Conservation (phyloP, 1,284 basidiomycete species). For the Ganoderma lingzhi region DNA sequence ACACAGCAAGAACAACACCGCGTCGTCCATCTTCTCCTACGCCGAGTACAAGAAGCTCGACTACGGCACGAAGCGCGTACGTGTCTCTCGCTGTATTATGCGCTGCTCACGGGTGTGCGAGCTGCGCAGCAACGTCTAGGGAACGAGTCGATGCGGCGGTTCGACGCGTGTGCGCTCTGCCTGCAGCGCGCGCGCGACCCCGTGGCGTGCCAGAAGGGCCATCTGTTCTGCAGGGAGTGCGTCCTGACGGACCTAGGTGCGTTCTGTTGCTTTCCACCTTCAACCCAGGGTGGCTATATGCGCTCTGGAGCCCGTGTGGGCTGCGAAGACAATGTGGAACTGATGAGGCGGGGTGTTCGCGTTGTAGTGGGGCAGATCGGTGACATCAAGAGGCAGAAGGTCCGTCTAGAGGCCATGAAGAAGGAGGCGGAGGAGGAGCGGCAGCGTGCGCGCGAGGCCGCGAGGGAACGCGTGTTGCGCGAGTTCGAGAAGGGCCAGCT, state of each 20-base stretch:
- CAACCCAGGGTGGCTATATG: neutral
- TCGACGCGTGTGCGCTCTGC: slow-evolving; percentile 89
- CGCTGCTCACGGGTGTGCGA: slow-evolving; percentile 26
- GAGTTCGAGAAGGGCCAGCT: slow-evolving; percentile 90
- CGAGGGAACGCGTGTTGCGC: slow-evolving; percentile 82
- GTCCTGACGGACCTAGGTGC: slow-evolving; percentile 78
- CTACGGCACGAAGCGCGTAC: slow-evolving; percentile 80
- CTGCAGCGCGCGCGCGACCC: slow-evolving; percentile 83
- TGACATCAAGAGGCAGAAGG: slow-evolving; percentile 87
- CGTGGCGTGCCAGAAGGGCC: slow-evolving; percentile 83
- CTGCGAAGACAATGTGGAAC: neutral
- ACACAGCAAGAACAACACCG: slow-evolving; percentile 90
- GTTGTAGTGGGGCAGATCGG: slow-evolving; percentile 85
- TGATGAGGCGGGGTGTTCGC: neutral
- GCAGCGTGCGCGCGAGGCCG: slow-evolving; percentile 68
- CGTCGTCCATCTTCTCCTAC: slow-evolving; percentile 86
- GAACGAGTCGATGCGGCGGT: slow-evolving; percentile 88
- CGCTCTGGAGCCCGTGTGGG: neutral
- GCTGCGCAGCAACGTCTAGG: slow-evolving; percentile 79
- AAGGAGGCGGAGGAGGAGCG: slow-evolving; percentile 81
- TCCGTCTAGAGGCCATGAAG: slow-evolving; percentile 74
- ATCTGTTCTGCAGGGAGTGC: slow-evolving; percentile 93
- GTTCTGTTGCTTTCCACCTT: slow-evolving; percentile 35
- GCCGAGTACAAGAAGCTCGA: slow-evolving; percentile 86
- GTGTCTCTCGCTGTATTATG: slow-evolving; percentile 32